phyloP scores from a whole-genome alignment of 2,329 filamentous ascomycete species.

The Colletotrichum liriopes region DNA sequence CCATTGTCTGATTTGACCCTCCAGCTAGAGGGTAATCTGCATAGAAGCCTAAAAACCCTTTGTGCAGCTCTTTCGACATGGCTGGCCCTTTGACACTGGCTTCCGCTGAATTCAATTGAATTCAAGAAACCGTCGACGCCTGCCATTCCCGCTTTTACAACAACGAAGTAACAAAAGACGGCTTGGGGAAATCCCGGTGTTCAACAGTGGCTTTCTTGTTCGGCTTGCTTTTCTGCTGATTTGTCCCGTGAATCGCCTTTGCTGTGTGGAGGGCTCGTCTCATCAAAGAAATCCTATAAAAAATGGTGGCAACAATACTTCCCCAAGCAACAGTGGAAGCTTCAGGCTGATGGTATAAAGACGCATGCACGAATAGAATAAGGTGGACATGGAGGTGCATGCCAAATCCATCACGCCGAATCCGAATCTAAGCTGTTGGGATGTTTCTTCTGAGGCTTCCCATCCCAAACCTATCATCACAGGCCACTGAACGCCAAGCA shows the following conservation, averaged over 20 bases:
- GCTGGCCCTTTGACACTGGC: neutral
- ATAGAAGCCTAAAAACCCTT: rapidly evolving
- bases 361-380: too few species aligned
- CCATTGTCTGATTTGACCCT: too few species aligned
- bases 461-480: neutral
- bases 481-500: neutral
- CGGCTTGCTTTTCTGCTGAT: neutral
- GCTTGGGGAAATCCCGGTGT: too few species aligned
- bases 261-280: neutral
- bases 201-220: neutral
- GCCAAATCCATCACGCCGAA: neutral
- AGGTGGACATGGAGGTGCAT: neutral
- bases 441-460: too few species aligned
- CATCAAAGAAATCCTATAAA: neutral
- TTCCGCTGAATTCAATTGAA: neutral
- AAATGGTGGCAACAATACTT: neutral
- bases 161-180: neutral
- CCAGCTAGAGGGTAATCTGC: too few species aligned
- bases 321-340: neutral
- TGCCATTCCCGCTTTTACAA: neutral
- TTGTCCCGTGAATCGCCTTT: neutral
- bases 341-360: neutral
- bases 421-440: neutral
- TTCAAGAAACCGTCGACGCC: neutral
- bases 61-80: neutral